phyloP scores from a whole-genome alignment of 345 rosid genomes.

The Eucalyptus tenuipes region DNA sequence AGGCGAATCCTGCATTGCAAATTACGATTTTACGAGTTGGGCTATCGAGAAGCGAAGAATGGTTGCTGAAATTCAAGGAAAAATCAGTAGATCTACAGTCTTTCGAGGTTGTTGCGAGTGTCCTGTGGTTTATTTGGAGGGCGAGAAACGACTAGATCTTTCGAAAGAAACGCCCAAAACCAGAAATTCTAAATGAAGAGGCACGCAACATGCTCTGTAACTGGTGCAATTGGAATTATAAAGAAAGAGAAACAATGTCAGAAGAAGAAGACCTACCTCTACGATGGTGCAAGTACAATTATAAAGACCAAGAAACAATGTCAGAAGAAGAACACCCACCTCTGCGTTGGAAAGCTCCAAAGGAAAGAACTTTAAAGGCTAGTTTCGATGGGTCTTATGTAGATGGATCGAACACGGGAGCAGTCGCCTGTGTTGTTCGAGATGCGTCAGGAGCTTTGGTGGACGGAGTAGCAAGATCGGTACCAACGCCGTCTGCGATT shows the following conservation, averaged over 20 bases:
- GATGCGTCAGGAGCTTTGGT: not conserved
- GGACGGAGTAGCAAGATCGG: not conserved
- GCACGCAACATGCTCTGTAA: not conserved
- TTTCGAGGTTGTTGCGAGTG: not conserved
- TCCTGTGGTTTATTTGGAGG: not conserved
- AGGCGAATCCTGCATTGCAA: not conserved
- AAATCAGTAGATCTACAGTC: not conserved
- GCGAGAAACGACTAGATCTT: not conserved
- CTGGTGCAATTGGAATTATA: not conserved
- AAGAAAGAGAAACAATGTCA: not conserved
- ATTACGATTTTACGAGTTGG: not conserved
- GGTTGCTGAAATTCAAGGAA: not conserved
- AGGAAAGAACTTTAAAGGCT: not conserved
- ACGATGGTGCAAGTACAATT: not conserved
- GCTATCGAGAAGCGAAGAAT: not conserved
- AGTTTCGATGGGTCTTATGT: not conserved
- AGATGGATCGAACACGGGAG: not conserved
- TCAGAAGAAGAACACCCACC: not conserved
- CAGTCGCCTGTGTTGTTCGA: not conserved
- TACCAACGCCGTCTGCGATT: rapidly evolving
- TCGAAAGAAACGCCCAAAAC: not conserved
- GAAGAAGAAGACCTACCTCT: not conserved
- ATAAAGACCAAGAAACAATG: not conserved
- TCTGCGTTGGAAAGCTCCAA: not conserved
- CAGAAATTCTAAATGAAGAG: not conserved